Percentiles rank a stretch among this genome's conserved stretches.
Evolutionary conservation across 768 basidiomycete genomes (phyloP).

Genomic region (Lactarius hengduanensis): DNA sequence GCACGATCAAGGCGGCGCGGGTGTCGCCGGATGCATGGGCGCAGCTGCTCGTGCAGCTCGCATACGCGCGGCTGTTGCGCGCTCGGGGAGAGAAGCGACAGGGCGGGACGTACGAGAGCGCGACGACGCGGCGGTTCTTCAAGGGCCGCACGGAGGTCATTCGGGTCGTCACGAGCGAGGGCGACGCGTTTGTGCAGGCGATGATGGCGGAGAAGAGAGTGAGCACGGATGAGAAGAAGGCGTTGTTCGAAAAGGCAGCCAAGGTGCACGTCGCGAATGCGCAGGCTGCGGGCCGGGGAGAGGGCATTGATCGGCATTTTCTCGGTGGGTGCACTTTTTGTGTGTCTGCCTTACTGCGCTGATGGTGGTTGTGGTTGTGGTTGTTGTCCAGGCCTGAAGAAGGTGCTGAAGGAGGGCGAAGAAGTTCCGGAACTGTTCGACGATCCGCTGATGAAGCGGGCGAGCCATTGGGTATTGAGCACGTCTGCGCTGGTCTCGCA

Average conservation of each 20-base stretch:
- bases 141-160: conserved; percentile 96
- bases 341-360: neutral
- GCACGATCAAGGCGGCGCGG: conserved; percentile 78
- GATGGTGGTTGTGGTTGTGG: neutral
- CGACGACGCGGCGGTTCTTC: conserved; percentile 82
- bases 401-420: conserved; percentile 60
- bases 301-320: conserved; percentile 86
- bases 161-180: conserved; percentile 73
- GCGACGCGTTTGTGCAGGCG: conserved; percentile 70
- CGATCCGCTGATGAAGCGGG: conserved; percentile 71
- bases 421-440: conserved; percentile 65
- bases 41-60: conserved; percentile 89
- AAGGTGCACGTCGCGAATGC: conserved; percentile 68
- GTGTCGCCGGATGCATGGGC: conserved; percentile 96
- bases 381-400: conserved; percentile 60
- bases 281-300: conserved; percentile 58
- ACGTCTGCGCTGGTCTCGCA: conserved; percentile 89
- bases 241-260: conserved; percentile 57
- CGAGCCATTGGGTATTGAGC: conserved; percentile 83
- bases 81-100: conserved; percentile 42
- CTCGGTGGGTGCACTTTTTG: conserved; percentile 53
- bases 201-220: conserved; percentile 55
- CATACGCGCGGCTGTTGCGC: conserved; percentile 66
- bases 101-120: conserved; percentile 92
- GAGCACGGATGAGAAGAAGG: conserved; percentile 47